Base-by-base conservation (phyloP, 1,284 basidiomycete genomes). In the Pyrrhoderma noxium region DNA sequence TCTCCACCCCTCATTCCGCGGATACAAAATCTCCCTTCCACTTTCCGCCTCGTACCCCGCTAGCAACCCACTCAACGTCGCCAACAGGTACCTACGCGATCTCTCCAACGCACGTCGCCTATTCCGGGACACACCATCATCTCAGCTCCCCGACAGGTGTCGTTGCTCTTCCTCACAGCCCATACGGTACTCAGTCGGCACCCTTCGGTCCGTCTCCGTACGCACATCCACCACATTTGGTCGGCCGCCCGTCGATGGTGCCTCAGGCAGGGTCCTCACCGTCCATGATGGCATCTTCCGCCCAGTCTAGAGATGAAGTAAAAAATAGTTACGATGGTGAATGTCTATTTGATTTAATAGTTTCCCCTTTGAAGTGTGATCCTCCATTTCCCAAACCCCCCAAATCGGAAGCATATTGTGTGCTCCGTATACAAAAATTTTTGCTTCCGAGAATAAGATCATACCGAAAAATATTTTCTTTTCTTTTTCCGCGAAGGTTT, bases 101-200 rank as follows among this genome's bases (percentile, higher is more conserved):
- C 19, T 37, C 49, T 3, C 49, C 34, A 4, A 31, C 27, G 5
- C 27, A 31, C 27, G 11, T 31, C 27, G 27, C 27, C 16, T 38
- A 18, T 22, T 38, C 19, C 22, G 36, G 11, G 36, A 39, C 27
- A 41, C 35, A n/a, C n/a, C 18, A 21, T 51, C 49, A 45, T 27
- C n/a, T 21, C 40, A 42, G 22, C 42, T 31, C 49, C 19, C 27
- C 49, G 22, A 41, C 49, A 16, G 9, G 39, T 19, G 38, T 45
- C 41, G 19, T 45, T n/a, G 49, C 49, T n/a, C 21, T 48, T n/a
- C 51, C 51, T 9, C 51, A 37, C 31, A 48, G 39, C 31, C 45
- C 45, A 39, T 52, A 47, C 38, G 51, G 41, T 13, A 22, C 27
- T 37, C 36, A 40, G 5, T 40, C 45, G 51, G 45, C 18, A 42